Percentiles rank a stretch among this genome's conserved stretches.
phyloP scores from a whole-genome alignment of 2,329 filamentous ascomycete genomes.

The Pseudogymnoascus sp. region DNA sequence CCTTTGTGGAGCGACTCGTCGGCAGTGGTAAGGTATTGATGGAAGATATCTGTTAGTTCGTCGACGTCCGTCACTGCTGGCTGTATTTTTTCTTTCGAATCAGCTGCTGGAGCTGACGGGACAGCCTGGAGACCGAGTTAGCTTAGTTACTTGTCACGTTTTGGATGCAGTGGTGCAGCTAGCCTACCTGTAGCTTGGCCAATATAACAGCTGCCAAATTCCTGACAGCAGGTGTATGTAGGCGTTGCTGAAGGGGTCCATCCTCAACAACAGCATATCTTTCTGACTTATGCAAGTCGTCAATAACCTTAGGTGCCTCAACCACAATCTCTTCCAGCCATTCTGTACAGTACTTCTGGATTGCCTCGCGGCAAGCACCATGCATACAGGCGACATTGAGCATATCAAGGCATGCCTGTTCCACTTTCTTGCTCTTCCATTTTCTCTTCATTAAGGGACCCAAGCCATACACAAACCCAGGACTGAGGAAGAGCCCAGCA shows the following conservation, averaged over 20 bases:
- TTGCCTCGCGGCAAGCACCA: constrained; percentile 69
- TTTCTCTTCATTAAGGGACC: constrained; percentile 69
- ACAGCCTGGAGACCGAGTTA: constrained; percentile 31
- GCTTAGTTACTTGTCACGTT: constrained; percentile 22
- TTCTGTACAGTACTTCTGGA: constrained; percentile 74
- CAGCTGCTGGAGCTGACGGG: constrained; percentile 21
- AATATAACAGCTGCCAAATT: constrained; percentile 67
- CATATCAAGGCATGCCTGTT: constrained; percentile 79
- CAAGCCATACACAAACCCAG: constrained; percentile 75
- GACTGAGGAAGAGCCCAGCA: constrained; percentile 73
- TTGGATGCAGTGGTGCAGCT: constrained; percentile 21
- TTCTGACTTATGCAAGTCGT: constrained; percentile 19
- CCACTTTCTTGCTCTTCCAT: constrained; percentile 78
- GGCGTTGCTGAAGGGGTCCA: constrained; percentile 26
- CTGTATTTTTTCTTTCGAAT: constrained; percentile 34
- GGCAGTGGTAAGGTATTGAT: constrained; percentile 56
- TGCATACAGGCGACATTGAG: constrained; percentile 89
- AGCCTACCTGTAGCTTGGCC: constrained; percentile 59
- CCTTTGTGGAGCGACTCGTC: constrained; percentile 55
- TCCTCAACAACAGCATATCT: constrained; percentile 21
- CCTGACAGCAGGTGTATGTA: constrained; percentile 54
- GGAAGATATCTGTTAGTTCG: constrained; percentile 57
- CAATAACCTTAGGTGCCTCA: constrained; percentile 54
- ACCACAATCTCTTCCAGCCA: constrained; percentile 78
- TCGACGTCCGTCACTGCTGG: constrained; percentile 55